Conservation (phyloP, 441 rosid genomes). For the Brassica balearica region DNA sequence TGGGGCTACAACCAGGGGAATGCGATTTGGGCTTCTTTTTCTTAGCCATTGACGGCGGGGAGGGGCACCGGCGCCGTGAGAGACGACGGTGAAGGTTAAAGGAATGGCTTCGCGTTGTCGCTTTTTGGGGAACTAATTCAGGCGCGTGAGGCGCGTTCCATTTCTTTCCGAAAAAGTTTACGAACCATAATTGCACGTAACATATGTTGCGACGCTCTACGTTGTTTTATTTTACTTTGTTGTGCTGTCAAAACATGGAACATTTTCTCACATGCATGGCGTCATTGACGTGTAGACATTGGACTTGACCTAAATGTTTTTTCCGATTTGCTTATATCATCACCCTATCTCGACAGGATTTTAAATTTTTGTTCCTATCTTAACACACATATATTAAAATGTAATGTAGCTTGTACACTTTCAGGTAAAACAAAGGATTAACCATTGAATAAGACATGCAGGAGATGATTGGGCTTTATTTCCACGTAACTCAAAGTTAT, state of each 20-base stretch:
- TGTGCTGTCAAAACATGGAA: conserved; percentile 35
- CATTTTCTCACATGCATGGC: conserved; percentile 17
- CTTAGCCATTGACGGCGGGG: no score
- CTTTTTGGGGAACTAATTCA: no score
- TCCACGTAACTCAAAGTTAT: conserved; percentile 28
- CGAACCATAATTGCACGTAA: no score
- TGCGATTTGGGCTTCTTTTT: no score
- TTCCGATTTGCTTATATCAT: conserved; percentile 37
- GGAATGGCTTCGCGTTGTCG: no score
- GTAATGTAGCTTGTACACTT: conserved; percentile 8
- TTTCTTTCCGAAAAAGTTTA: no score
- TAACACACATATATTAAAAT: conserved; percentile 8
- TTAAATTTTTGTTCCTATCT: conserved; percentile 18
- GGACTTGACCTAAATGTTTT: conserved; percentile 26
- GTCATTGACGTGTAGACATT: no score
- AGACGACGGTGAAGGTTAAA: no score
- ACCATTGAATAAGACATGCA: conserved; percentile 21
- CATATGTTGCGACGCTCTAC: not conserved
- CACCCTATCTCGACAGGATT: conserved; percentile 17
- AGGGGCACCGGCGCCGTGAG: no score
- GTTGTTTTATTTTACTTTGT: conserved; percentile 36
- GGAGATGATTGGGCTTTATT: conserved; percentile 24
- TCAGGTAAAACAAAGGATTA: conserved; percentile 22
- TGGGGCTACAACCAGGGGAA: no score
- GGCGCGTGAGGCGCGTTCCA: no score